Evolutionary conservation across 257 asterid genomes (phyloP).

Genomic region (Lithospermum erythrorhizon): DNA sequence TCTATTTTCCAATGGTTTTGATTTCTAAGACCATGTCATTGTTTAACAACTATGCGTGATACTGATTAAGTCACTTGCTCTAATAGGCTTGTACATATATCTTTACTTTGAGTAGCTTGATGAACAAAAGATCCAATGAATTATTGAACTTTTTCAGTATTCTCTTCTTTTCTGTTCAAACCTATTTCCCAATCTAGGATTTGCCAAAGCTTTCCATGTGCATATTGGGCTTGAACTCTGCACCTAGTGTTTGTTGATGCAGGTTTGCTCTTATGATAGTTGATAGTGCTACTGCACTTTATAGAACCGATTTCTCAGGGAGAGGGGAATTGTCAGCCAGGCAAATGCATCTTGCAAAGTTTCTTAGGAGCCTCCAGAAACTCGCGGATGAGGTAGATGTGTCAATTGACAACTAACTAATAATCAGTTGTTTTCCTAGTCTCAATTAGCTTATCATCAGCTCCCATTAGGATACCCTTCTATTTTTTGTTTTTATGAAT

Average conservation of each 20-base stretch:
- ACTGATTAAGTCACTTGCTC: too few relatives aligned
- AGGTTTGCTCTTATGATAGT: constrained; percentile 91
- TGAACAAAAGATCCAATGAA: too few relatives aligned
- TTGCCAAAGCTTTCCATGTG: background rate
- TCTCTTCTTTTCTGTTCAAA: too few relatives aligned
- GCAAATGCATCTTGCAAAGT: constrained; percentile 98
- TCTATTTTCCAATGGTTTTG: background rate
- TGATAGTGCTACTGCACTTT: constrained; percentile 41
- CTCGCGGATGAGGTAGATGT: constrained; percentile 71
- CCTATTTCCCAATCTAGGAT: background rate
- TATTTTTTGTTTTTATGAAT: too few relatives aligned
- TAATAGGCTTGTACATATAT: too few relatives aligned
- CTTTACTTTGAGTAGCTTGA: too few relatives aligned
- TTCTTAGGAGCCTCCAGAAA: constrained; percentile 94
- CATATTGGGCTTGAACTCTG: background rate
- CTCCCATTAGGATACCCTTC: too few relatives aligned
- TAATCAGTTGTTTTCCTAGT: background rate
- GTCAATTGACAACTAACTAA: background rate
- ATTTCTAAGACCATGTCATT: background rate
- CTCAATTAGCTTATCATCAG: too few relatives aligned
- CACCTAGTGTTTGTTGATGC: constrained; percentile 2
- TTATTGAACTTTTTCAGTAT: too few relatives aligned
- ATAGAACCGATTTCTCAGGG: constrained; percentile 93
- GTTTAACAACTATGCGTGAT: background rate
- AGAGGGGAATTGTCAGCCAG: constrained; percentile 92